These are phyloP conservation scores for Pyricularia sp. DNA, from an alignment of 2,329 filamentous ascomycete genomes.

Conservation along the genomic window DNA sequence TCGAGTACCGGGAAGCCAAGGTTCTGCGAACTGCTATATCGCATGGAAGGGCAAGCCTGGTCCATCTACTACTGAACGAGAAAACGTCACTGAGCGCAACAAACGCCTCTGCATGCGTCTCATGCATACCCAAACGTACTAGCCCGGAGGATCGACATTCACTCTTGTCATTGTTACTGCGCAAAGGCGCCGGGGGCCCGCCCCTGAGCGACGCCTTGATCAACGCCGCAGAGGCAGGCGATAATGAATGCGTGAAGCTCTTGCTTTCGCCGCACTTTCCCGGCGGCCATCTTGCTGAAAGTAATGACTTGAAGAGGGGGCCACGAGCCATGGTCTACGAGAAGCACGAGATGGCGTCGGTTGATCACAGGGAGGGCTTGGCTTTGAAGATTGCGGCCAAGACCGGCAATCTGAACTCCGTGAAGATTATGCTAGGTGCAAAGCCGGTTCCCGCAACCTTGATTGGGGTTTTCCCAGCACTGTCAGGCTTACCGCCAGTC, in stretches of 20 bases:
- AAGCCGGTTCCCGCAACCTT: constrained; percentile 38
- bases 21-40: constrained; percentile 39
- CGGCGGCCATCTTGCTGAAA: constrained; percentile 17
- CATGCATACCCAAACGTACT: constrained; percentile 36
- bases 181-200: constrained; percentile 38
- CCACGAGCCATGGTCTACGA: constrained; percentile 24
- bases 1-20: constrained; percentile 42
- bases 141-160: constrained; percentile 32
- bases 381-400: constrained; percentile 40
- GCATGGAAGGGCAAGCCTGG: constrained; percentile 34
- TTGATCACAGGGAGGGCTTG: constrained; percentile 40
- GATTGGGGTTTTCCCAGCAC: constrained; percentile 37
- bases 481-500: constrained; percentile 28
- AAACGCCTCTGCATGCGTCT: constrained; percentile 40
- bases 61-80: constrained; percentile 35
- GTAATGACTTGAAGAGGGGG: constrained; percentile 17
- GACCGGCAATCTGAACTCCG: constrained; percentile 32
- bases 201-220: constrained; percentile 40
- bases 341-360: constrained; percentile 40
- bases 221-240: constrained; percentile 36
- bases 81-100: constrained; percentile 30
- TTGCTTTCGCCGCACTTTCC: constrained; percentile 40
- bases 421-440: constrained; percentile 33
- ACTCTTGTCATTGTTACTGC: constrained; percentile 35
- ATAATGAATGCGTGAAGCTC: constrained; percentile 35